phyloP scores from a whole-genome alignment of 1,139 yeast genomes.

The Arxiozyma telluris region DNA sequence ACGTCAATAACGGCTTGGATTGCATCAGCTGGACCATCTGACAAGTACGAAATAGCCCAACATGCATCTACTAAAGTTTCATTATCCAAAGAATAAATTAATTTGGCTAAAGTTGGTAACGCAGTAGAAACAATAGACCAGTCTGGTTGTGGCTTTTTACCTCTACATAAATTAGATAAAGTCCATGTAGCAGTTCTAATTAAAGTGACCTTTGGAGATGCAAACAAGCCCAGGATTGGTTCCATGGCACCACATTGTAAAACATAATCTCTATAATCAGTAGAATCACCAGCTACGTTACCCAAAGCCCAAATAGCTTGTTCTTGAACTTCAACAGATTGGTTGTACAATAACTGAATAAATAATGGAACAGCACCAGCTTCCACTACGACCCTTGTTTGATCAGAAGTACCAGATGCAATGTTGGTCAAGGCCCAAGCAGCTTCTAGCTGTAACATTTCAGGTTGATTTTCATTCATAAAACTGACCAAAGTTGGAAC shows the following conservation, averaged over 20 bases:
- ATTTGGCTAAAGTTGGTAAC: slow-evolving; percentile 83
- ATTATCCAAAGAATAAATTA: slow-evolving; percentile 81
- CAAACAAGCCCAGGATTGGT: slow-evolving; percentile 73
- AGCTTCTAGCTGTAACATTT: slow-evolving; percentile 89
- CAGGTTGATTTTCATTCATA: slow-evolving; percentile 69
- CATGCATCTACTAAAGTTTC: slow-evolving; percentile 96
- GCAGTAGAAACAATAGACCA: slow-evolving; percentile 84
- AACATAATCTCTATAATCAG: slow-evolving; percentile 82
- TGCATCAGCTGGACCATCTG: slow-evolving; percentile 87
- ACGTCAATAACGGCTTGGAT: slow-evolving; percentile 97
- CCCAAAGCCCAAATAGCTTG: slow-evolving; percentile 99
- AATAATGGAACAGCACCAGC: slow-evolving; percentile 90
- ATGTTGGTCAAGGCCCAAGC: slow-evolving; percentile 99
- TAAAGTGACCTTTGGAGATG: slow-evolving; percentile 73
- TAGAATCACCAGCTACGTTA: slow-evolving; percentile 96
- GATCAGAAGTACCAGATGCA: slow-evolving; percentile 90
- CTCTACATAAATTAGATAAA: slow-evolving; percentile 89
- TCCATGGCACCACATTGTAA: slow-evolving; percentile 78
- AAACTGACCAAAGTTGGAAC: slow-evolving; percentile 85
- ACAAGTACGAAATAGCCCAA: slow-evolving; percentile 94
- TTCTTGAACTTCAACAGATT: slow-evolving; percentile 85
- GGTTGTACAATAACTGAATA: slow-evolving; percentile 71
- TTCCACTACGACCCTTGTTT: slow-evolving; percentile 83
- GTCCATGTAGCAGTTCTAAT: slow-evolving; percentile 99
- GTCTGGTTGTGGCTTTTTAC: slow-evolving; percentile 92